Evolutionary conservation across 2,329 filamentous ascomycete genomes (phyloP).

Genomic region (Fusarium keratoplasticum): DNA sequence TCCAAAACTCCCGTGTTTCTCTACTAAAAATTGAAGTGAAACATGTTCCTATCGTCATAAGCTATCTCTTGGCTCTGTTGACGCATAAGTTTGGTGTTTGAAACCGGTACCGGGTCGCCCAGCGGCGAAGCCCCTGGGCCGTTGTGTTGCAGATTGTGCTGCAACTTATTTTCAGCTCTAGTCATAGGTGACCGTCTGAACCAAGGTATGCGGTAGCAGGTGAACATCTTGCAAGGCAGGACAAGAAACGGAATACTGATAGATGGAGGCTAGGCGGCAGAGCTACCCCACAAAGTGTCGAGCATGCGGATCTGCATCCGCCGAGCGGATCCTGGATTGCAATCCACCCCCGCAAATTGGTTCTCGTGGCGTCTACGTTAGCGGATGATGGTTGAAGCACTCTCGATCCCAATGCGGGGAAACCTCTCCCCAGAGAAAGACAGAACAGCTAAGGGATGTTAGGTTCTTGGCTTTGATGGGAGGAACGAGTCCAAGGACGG

Average conservation of each 20-base stretch:
- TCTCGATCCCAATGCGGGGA: background rate
- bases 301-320: background rate
- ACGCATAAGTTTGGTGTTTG: background rate
- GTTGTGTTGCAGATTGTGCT: background rate
- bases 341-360: background rate
- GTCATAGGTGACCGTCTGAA: background rate
- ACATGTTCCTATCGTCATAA: background rate
- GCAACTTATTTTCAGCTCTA: background rate
- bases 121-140: background rate
- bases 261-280: background rate
- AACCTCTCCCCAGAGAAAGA: background rate
- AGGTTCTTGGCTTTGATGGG: background rate
- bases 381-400: background rate
- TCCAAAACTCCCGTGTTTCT: rapidly evolving
- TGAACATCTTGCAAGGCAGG: background rate
- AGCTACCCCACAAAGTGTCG: background rate
- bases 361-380: background rate
- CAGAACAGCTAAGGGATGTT: background rate
- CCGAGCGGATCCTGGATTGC: background rate
- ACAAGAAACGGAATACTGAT: background rate
- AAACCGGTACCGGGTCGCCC: background rate
- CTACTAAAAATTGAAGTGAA: background rate
- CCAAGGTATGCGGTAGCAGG: background rate
- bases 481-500: background rate
- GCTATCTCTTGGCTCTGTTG: background rate